A percentile compares a stretch with the other conserved stretches of the same genome.
These are phyloP conservation scores for Metschnikowia bowlesiae DNA, from an alignment of 805 yeast genomes.

Conservation along the genomic window DNA sequence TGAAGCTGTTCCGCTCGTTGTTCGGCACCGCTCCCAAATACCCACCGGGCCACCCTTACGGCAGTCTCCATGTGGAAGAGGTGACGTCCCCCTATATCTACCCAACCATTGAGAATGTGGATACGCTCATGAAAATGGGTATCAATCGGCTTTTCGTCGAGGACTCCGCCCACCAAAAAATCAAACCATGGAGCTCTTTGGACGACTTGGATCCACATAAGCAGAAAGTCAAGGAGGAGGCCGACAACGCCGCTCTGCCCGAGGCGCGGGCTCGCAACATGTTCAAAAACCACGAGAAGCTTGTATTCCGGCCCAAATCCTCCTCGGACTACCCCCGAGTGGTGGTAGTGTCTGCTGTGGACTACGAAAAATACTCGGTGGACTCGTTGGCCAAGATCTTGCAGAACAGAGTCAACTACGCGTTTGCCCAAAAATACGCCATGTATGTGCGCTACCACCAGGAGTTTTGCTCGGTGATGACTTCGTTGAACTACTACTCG, in stretches of 20 bases:
- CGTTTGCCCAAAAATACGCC: slow-evolving; percentile 76
- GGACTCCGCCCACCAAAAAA: slow-evolving; percentile 36
- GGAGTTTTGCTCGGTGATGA: slow-evolving; percentile 67
- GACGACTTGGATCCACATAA: slow-evolving; percentile 38
- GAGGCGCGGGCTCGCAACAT: slow-evolving; percentile 46
- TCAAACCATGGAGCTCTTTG: slow-evolving; percentile 37
- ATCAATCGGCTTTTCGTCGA: slow-evolving; percentile 38
- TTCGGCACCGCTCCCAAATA: slow-evolving; percentile 13
- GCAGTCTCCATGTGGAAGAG: slow-evolving; percentile 32
- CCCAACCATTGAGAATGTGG: slow-evolving; percentile 74
- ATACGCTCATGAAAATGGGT: slow-evolving; percentile 53
- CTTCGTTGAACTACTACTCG: slow-evolving; percentile 38
- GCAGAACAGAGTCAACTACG: slow-evolving; percentile 86
- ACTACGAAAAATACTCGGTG: slow-evolving; percentile 60
- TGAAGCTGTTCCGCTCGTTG: background rate
- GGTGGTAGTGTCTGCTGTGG: slow-evolving; percentile 74
- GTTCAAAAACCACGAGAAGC: slow-evolving; percentile 64
- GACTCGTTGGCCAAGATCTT: slow-evolving; percentile 63
- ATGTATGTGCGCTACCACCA: slow-evolving; percentile 79
- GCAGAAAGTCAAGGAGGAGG: slow-evolving; percentile 41
- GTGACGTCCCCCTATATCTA: slow-evolving; percentile 54
- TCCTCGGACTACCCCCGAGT: slow-evolving; percentile 52
- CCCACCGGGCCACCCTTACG: slow-evolving; percentile 32
- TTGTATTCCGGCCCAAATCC: slow-evolving; percentile 40
- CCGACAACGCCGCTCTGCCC: slow-evolving; percentile 43